Evolutionary conservation across 1,284 basidiomycete genomes (phyloP), one percentile per base, ranked within the genome.

Genomic region (Sanghuangporus sanghuang): DNA sequence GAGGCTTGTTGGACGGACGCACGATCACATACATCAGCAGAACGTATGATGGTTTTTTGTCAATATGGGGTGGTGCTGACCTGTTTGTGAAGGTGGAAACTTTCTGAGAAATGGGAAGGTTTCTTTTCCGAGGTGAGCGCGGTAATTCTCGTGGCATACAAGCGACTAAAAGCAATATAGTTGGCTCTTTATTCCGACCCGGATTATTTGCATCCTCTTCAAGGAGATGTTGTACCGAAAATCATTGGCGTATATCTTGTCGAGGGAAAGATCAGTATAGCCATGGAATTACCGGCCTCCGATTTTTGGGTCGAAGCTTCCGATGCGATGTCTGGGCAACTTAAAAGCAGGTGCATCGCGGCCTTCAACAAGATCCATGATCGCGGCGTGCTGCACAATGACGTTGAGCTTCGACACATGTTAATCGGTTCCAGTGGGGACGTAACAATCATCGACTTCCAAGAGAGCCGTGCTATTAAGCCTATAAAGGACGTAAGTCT

Each of bases 381-480:
- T 1, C 73, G 71, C 23, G 82, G 83, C 3, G 76, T 86, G 38
- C 72, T 80, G 23, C 84, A 86, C 58, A 79, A 81, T 23, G 78
- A 79, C 65, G 74, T 81, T 1, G 78, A 81, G 59, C 76, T 83
- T 46, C 76, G 79, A 5, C 80, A 85, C 63, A 82, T 88, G 69
- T 76, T 87, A 64, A 80, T 89, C 52, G 79, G 80, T 2, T 83
- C 76, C 2, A 83, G 86, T 67, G 80, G 77, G 49, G 76, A 75
- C 38, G 79, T 88, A 40, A 82, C 77, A 39, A 76, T 89, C 58
- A 78, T 84, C 66, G 80, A 87, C 70, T 87, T 86, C 69, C 78
- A 83, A 49, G 73, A 74, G 55, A 79, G 80, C 67, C 75, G 77
- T 35, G 76, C 79, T 4, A 61, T 74, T 6, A 70, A 71, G n/a